Base-by-base conservation (phyloP, 805 yeast genomes). In the Pichia paraexigua region DNA sequence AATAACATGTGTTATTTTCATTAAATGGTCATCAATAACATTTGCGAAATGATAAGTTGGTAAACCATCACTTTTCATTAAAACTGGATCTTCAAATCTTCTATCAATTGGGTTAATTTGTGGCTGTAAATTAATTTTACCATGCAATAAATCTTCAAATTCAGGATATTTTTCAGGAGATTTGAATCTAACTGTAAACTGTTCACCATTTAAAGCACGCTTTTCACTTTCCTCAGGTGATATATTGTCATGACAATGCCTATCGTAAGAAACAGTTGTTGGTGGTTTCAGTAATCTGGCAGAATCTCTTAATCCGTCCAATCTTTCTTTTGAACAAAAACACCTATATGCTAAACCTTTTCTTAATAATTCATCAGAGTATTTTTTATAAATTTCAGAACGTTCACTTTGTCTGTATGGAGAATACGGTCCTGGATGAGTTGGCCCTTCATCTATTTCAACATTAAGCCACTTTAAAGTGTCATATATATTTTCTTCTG, bases 41-140 rank as follows among this genome's bases (percentile, higher is more conserved):
- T 88, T 92, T 17, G 99, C 99, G 62, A 94, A 83, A 68, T 94
- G 99, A 60, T 94, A 94, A 0, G 99, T 94, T 25, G 99, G 99
- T 54, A 88, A 71, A 0, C 92, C 91, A 65, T 94, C 98, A n/a
- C 96, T 86, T 67, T 94, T 94, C 63, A 94, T 65, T 27, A 94
- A 70, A 12, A 94, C 87, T 28, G 89, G 89, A 64, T 94, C 99
- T 61, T 94, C 99, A 64, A 75, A 91, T 47, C 97, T 73, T 32
- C 82, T 72, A 66, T 90, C 96, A 20, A 65, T 66, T 25, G 65
- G 61, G 63, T 91, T 89, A 27, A 79, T 71, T 63, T 89, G 97
- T 1, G 95, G 88, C 64, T 90, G 96, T 28, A 87, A 71, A 57
- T 85, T 77, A 20, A 91, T 67, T 5, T 61, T 62, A 1, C 98